A percentile compares a stretch with the other conserved stretches of the same genome.
phyloP scores from a whole-genome alignment of 2,329 filamentous ascomycete species.

The Sporothrix humicola region DNA sequence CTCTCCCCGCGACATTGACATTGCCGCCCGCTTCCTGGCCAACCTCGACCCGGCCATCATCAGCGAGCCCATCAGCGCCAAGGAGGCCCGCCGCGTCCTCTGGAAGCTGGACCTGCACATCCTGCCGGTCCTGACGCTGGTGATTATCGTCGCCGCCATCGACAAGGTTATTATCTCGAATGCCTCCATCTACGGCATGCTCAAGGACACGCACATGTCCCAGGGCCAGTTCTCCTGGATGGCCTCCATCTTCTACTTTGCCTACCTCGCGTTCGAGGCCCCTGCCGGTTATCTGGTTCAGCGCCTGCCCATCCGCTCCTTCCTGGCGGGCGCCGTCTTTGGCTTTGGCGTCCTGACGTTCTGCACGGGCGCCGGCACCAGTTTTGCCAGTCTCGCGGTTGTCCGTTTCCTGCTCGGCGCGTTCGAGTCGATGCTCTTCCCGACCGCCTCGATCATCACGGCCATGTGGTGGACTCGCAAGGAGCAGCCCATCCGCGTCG shows the following conservation, averaged over 20 bases:
- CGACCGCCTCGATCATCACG: conserved; percentile 65
- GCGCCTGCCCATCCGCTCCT: conserved; percentile 60
- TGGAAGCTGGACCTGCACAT: conserved; percentile 32
- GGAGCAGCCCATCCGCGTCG: conserved; percentile 64
- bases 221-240: conserved; percentile 42
- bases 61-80: conserved; percentile 27
- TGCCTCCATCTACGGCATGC: conserved; percentile 33
- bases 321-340: conserved; percentile 63
- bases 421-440: conserved; percentile 65
- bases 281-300: conserved; percentile 31
- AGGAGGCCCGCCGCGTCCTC: conserved; percentile 22
- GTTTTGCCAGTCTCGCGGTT: conserved; percentile 55
- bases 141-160: conserved; percentile 28
- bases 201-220: conserved; percentile 34
- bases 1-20: conserved; percentile 19
- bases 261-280: conserved; percentile 41
- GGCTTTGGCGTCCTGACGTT: conserved; percentile 64
- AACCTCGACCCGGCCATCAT: conserved; percentile 13
- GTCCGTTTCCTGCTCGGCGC: conserved; percentile 52
- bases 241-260: conserved; percentile 45
- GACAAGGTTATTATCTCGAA: conserved; percentile 32
- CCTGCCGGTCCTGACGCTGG: conserved; percentile 24
- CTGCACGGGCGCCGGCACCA: conserved; percentile 58
- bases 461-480: conserved; percentile 62
- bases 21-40: conserved; percentile 29